Evolutionary conservation across 2,329 filamentous ascomycete species (phyloP), one percentile per base, ranked within the genome.

Genomic region (Chaetomium sp.): DNA sequence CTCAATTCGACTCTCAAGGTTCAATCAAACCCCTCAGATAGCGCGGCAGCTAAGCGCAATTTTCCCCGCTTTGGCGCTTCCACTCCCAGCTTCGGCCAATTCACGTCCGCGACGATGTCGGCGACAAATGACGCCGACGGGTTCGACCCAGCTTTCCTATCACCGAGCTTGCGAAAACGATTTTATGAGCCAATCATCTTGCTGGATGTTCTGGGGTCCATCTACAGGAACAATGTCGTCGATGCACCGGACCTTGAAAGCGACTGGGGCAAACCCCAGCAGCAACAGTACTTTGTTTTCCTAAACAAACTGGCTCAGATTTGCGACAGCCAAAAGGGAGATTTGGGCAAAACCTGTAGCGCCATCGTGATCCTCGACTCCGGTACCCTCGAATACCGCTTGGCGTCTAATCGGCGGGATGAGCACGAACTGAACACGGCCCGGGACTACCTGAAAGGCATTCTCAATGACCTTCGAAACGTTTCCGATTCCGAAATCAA

Each of bases 271-370:
- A 57, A 50, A 34, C 51, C 52, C 0, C 48, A 44, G 1, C 35
- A 61, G 41, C 47, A 62, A 43, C 48, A 53, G 1, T 68, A 64
- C 48, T 58, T 56, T 41, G 62, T 59, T 46, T 66, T 66, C 44
- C 57, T 67, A 40, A 64, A 69, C 60, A 68, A 67, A 46, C 51
- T 69, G 1, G 59, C 48, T 8, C 67, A 68, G 34, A 61, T 69
- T 10, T 69, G 67, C 52, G 64, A 67, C 58, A 65, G 34, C 54
- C 52, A 55, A 2, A 40, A 49, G 32, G 38, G 52, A n/a, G 10
- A 11, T 1, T 42, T 56, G 4, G 66, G 64, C 5, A 56, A 56
- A 4, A 65, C 64, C 1, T 62, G 69, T 11, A 69, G 65, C 4
- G 60, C 67, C 4, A 54, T 64, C 34, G 62, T 56, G 7, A 56